Evolutionary conservation across 1,284 basidiomycete genomes (phyloP).

Genomic region (Xanthoconium separans): DNA sequence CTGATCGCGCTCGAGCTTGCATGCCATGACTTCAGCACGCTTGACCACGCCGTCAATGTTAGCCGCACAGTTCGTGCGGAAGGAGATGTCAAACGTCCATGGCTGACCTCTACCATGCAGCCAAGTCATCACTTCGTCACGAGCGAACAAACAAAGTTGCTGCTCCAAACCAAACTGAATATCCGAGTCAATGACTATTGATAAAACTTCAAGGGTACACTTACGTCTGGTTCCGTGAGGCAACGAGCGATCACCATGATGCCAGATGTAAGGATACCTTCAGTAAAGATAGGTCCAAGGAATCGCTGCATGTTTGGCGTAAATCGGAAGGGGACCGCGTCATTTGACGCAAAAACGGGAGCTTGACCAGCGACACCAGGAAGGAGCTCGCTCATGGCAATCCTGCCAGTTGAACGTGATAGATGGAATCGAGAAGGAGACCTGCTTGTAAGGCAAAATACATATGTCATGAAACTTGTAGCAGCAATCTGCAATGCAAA

Average conservation of each 20-base stretch:
- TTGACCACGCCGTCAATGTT: slow-evolving; percentile 85
- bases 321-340: slow-evolving; percentile 94
- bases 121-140: slow-evolving; percentile 90
- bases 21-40: slow-evolving; percentile 82
- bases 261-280: slow-evolving; percentile 85
- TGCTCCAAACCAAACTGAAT: slow-evolving; percentile 83
- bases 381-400: slow-evolving; percentile 88
- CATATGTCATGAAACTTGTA: slow-evolving; percentile 90
- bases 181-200: slow-evolving; percentile 1
- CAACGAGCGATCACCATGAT: slow-evolving; percentile 91
- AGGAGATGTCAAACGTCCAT: slow-evolving; percentile 56
- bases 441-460: slow-evolving; percentile 84
- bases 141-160: slow-evolving; percentile 85
- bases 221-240: slow-evolving; percentile 90
- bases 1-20: slow-evolving; percentile 80
- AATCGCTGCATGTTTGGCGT: slow-evolving; percentile 97
- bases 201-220: slow-evolving; percentile 14
- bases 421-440: slow-evolving; percentile 86
- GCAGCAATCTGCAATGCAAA: slow-evolving; percentile 91
- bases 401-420: slow-evolving; percentile 84
- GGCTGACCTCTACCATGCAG: slow-evolving; percentile 50
- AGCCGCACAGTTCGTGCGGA: slow-evolving; percentile 67
- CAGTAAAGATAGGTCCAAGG: slow-evolving; percentile 85
- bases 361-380: slow-evolving; percentile 61
- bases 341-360: slow-evolving; percentile 76